Conservation (phyloP, 176 grass and related monocot genomes). For the Guadua angustifolia region DNA sequence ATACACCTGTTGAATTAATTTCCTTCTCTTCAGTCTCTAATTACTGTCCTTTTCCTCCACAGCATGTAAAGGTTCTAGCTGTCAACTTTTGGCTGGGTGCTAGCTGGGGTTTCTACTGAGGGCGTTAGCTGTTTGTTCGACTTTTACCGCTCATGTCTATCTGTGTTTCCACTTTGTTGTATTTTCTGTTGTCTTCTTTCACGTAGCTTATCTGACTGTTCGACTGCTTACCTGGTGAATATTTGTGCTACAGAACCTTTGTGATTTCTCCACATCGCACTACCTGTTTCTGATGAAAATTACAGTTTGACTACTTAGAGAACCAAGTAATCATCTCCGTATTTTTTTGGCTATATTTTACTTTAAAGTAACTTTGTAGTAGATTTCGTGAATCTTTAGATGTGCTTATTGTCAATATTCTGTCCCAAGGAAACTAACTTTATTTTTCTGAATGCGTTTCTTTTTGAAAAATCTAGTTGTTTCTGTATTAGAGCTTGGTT, state of each 20-base stretch:
- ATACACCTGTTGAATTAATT: conserved; percentile 15
- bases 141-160: conserved; percentile 25
- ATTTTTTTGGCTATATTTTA: conserved; percentile 14
- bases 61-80: conserved; percentile 54
- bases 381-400: background rate
- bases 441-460: background rate
- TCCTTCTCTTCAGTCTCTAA: conserved; percentile 34
- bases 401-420: background rate
- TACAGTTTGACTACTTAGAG: conserved; percentile 38
- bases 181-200: conserved; percentile 30
- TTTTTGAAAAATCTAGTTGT: conserved; percentile 14
- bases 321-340: background rate
- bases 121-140: conserved; percentile 34
- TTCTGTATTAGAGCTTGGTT: background rate
- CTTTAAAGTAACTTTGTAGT: conserved; percentile 25
- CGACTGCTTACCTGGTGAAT: conserved; percentile 28
- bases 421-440: background rate
- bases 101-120: conserved; percentile 42
- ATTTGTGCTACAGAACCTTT: conserved; percentile 41
- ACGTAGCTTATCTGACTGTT: conserved; percentile 34
- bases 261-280: conserved; percentile 18
- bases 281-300: conserved; percentile 34
- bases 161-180: conserved; percentile 34
- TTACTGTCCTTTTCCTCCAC: conserved; percentile 31
- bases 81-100: conserved; percentile 52